These are phyloP conservation scores for Paramecium primaurelia DNA, from an alignment of 73 alveolate species.

Conservation along the genomic window DNA sequence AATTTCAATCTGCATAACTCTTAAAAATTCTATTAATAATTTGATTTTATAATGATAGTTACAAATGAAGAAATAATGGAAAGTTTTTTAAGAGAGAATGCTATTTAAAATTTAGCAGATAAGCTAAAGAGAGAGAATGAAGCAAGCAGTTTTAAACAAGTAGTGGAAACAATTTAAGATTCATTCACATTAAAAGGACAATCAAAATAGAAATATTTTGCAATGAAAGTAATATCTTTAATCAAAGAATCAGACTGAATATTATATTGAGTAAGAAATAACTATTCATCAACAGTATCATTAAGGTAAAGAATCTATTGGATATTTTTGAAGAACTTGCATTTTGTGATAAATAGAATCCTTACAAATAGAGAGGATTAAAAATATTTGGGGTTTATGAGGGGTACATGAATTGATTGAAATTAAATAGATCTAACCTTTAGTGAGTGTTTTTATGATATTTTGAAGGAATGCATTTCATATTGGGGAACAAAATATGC, in stretches of 20 bases:
- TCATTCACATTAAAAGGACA: background rate
- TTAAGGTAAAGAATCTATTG: background rate
- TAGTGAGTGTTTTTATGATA: background rate
- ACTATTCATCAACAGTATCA: background rate
- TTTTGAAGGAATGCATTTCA: background rate
- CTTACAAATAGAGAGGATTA: background rate
- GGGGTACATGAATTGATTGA: background rate
- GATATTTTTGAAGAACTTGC: background rate
- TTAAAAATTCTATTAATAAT: background rate
- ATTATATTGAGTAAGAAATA: background rate
- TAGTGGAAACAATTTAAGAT: background rate
- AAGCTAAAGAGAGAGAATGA: background rate
- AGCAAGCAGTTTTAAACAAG: background rate
- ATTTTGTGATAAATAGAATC: background rate
- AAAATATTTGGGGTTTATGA: background rate
- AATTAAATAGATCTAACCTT: background rate
- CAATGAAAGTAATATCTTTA: background rate
- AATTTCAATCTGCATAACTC: background rate
- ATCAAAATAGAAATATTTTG: background rate
- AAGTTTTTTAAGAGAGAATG: background rate
- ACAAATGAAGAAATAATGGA: slow-evolving; percentile 14
- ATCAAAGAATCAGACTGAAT: background rate
- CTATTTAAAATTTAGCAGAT: background rate
- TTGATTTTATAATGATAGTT: background rate
- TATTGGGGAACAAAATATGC: slow-evolving; percentile 8